These are phyloP conservation scores for Dendrobium nobile DNA, from an alignment of 106 monocot genomes.

Conservation along the genomic window DNA sequence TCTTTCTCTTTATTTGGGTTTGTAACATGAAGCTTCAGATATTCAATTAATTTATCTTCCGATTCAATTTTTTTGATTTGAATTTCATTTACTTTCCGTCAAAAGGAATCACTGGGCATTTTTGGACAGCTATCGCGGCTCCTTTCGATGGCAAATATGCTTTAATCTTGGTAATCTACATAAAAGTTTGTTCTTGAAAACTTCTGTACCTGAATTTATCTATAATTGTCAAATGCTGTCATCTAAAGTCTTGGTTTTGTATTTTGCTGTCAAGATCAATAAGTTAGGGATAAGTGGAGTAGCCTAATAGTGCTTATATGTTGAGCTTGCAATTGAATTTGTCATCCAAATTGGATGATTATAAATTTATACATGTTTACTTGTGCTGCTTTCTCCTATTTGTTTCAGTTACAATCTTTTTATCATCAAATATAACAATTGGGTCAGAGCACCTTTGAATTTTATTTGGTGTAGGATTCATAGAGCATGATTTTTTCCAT, in stretches of 20 bases:
- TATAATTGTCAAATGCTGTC: not conserved
- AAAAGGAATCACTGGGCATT: slow-evolving; percentile 61
- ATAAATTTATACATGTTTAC: not conserved
- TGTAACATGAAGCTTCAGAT: slow-evolving; percentile 18
- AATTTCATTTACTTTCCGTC: slow-evolving; percentile 5
- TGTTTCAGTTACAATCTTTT: too few relatives aligned
- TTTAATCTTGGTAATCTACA: slow-evolving; percentile 78
- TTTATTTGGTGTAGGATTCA: too few relatives aligned
- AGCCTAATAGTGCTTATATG: not conserved
- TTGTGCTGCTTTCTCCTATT: not conserved
- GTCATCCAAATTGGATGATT: not conserved
- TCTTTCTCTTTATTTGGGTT: slow-evolving; percentile 85
- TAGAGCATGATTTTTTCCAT: too few relatives aligned
- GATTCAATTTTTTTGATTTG: not conserved
- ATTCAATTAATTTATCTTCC: not conserved
- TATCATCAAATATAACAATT: too few relatives aligned
- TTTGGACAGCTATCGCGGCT: slow-evolving; percentile 72
- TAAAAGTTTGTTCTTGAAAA: slow-evolving; percentile 1
- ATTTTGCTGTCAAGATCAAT: not conserved
- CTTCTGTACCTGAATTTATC: not conserved
- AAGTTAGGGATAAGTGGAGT: not conserved
- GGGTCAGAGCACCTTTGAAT: too few relatives aligned
- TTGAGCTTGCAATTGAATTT: not conserved
- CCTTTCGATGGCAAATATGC: slow-evolving; percentile 99
- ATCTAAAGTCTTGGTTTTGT: not conserved